Conservation (phyloP, 805 yeast genomes). For the Blastobotrys robertii region DNA sequence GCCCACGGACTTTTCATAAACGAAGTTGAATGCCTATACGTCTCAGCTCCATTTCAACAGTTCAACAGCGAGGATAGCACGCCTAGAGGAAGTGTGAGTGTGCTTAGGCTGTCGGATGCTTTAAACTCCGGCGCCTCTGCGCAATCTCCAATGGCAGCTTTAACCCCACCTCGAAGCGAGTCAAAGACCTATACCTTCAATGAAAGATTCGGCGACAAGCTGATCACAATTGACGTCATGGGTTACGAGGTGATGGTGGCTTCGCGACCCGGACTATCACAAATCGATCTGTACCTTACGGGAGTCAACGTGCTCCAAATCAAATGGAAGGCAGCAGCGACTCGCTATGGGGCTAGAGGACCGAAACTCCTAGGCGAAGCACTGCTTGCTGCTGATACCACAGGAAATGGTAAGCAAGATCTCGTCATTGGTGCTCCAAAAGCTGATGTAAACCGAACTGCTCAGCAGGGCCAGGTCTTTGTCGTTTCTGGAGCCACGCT, state of each 20-base stretch:
- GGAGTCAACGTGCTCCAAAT: constrained; percentile 22
- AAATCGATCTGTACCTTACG: constrained; percentile 31
- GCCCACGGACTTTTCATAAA: no score
- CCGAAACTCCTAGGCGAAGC: constrained; percentile 35
- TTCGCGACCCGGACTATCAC: constrained; percentile 44
- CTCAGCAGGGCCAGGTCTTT: constrained; percentile 31
- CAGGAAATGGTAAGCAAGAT: constrained; percentile 33
- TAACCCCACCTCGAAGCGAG: no score
- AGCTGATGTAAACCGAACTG: constrained; percentile 25
- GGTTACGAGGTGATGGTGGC: constrained; percentile 22
- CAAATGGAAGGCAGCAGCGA: constrained; percentile 20
- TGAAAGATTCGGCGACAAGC: constrained; percentile 35
- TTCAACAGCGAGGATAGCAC: no score
- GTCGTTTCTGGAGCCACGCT: constrained; percentile 23
- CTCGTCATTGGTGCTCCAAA: constrained; percentile 38
- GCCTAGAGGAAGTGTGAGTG: no score
- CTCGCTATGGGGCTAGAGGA: constrained; percentile 33
- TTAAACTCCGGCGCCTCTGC: no score
- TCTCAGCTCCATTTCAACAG: no score
- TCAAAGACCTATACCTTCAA: constrained; percentile 19
- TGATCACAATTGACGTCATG: constrained; percentile 30
- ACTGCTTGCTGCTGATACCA: constrained; percentile 27
- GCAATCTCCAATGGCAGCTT: no score
- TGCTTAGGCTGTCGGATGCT: no score
- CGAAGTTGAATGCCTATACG: no score